Conservation (phyloP, 1,284 basidiomycete genomes). For the Ganoderma lingzhi region DNA sequence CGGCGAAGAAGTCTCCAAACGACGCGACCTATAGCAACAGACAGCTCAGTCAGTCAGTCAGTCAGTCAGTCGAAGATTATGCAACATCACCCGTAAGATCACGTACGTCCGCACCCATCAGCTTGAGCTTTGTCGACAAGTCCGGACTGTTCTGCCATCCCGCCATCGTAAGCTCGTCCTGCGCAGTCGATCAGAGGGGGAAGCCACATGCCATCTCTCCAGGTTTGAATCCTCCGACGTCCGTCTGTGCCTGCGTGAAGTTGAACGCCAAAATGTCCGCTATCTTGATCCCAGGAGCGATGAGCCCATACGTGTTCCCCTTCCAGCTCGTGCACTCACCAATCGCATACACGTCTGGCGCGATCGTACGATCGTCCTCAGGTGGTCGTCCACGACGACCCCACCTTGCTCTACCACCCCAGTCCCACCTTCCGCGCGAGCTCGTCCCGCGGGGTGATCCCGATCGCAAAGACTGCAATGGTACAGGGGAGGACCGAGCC, state of each 20-base stretch:
- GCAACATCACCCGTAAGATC: not conserved
- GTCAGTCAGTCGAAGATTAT: not conserved
- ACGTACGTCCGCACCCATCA: slow-evolving; percentile 77
- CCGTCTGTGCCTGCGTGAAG: slow-evolving; percentile 60
- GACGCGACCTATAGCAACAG: slow-evolving; percentile 56
- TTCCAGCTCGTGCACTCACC: slow-evolving; percentile 81
- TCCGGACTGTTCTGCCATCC: slow-evolving; percentile 57
- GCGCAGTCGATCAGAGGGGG: not conserved
- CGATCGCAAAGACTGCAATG: slow-evolving; percentile 71
- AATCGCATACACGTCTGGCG: slow-evolving; percentile 72
- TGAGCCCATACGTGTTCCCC: slow-evolving; percentile 73
- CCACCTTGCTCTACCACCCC: slow-evolving; percentile 55
- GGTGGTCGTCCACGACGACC: slow-evolving; percentile 64
- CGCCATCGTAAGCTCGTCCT: not conserved
- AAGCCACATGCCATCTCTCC: slow-evolving; percentile 52
- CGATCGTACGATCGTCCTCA: slow-evolving; percentile 56
- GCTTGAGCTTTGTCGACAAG: slow-evolving; percentile 70
- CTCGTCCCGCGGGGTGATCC: slow-evolving; percentile 77
- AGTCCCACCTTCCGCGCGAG: slow-evolving; percentile 64
- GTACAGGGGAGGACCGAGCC: slow-evolving; percentile 54
- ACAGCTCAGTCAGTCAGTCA: not conserved
- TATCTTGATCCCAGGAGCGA: slow-evolving; percentile 80
- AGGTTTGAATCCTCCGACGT: slow-evolving; percentile 53
- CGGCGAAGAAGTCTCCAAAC: slow-evolving; percentile 83
- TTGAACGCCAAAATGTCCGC: slow-evolving; percentile 82